Conservation (phyloP, 768 basidiomycete species). For the Melanogaster broomeanus region DNA sequence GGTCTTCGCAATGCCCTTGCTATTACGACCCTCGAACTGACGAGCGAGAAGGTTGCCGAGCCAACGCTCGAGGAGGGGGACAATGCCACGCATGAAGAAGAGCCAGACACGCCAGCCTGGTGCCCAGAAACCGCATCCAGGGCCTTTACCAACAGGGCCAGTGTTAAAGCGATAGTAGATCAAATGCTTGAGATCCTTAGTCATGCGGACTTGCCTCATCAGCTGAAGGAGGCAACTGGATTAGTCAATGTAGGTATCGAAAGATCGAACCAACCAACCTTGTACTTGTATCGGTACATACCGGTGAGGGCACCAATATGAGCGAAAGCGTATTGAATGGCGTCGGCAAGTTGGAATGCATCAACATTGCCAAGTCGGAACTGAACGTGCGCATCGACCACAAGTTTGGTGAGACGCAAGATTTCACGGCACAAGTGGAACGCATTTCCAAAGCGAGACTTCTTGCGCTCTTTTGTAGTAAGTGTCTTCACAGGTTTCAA, state of each 20-base stretch:
- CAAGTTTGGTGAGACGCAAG: slow-evolving; percentile 93
- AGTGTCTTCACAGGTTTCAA: slow-evolving; percentile 96
- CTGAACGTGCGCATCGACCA: slow-evolving; percentile 98
- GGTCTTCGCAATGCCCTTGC: slow-evolving; percentile 94
- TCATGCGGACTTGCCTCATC: slow-evolving; percentile 99
- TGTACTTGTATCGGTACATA: slow-evolving; percentile 99
- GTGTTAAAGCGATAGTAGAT: slow-evolving; percentile 99
- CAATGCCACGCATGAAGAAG: slow-evolving; percentile 99
- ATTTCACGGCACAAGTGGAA: slow-evolving; percentile 99
- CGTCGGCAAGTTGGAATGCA: slow-evolving; percentile 98
- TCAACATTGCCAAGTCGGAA: slow-evolving; percentile 98
- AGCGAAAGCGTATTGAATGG: slow-evolving; percentile 95
- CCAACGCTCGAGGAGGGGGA: slow-evolving; percentile 97
- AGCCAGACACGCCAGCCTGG: slow-evolving; percentile 99
- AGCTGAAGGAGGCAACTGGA: slow-evolving; percentile 47
- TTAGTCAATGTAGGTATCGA: slow-evolving; percentile 4
- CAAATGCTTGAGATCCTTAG: slow-evolving; percentile 97
- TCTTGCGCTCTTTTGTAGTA: slow-evolving; percentile 99
- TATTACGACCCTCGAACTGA: slow-evolving; percentile 98
- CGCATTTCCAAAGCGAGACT: slow-evolving; percentile 99
- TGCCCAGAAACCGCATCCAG: slow-evolving; percentile 99
- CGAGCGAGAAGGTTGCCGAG: slow-evolving; percentile 95
- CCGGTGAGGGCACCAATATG: slow-evolving; percentile 98
- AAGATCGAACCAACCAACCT: slow-evolving; percentile 47
- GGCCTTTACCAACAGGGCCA: slow-evolving; percentile 98